Base-by-base conservation (phyloP, 169 alveolate genomes). In the Blepharisma undulans region DNA sequence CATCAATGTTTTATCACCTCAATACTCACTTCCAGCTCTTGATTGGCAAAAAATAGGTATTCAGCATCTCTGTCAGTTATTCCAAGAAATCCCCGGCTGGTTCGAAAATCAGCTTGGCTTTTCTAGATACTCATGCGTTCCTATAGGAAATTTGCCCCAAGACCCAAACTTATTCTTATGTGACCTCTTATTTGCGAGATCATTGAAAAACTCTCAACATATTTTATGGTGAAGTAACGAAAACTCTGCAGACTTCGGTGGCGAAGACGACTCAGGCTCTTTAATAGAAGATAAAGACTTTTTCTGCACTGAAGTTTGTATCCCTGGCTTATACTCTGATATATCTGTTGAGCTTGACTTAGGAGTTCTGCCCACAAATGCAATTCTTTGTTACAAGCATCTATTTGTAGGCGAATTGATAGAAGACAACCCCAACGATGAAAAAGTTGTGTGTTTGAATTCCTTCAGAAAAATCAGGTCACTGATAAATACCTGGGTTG, bases 31-130 rank as follows among this genome's bases (percentile, higher is more conserved):
- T 29, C 80, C 91, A 25, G 96, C 97, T 25, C 88, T 97, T 76
- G 97, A 97, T 87, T 97, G 98, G 98, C 90, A 94, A 76, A 89
- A 93, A 94, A 89, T 86, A 74, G 94, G 95, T 33, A 80, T 92
- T n/a, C 91, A 93, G 87, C 92, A 92, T 88, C 71, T 94, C 80
- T 85, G 95, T 30, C 78, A 84, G 1, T 89, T 90, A 71, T 91
- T 90, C 29, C 77, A 90, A 30, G 94, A 91, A 33, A 90, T 90
- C 33, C 82, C 59, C 32, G 80, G 79, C 16, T 92, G 92, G 90
- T 79, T 94, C 76, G 91, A 93, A 30, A 93, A 92, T 72, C 91
- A 93, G 80, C 86, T 92, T 25, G 91, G 93, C 80, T 85, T 95
- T 76, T 90, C 97, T 4, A 82, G 89, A 72, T 97, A 95, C 87